Evolutionary conservation across 257 asterid species (phyloP).

Genomic region (Petunia axillaris): DNA sequence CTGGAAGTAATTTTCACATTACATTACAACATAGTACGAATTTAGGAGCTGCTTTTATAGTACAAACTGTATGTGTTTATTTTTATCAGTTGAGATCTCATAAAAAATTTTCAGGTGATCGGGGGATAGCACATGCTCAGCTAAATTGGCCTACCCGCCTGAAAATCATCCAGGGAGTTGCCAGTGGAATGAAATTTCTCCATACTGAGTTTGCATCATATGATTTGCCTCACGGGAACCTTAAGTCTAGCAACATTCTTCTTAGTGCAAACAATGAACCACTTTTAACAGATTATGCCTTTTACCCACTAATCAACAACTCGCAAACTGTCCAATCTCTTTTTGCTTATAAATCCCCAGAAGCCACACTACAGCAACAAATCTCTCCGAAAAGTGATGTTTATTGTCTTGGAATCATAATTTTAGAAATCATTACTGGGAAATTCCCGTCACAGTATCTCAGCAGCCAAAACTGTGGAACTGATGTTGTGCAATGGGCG

Average conservation of each 20-base stretch:
- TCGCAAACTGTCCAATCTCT: slow-evolving; percentile 56
- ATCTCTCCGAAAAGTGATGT: slow-evolving; percentile 83
- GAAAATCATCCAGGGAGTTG: slow-evolving; percentile 77
- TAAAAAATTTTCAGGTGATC: slow-evolving; percentile 60
- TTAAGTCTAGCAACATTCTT: slow-evolving; percentile 88
- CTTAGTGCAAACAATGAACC: slow-evolving; percentile 61
- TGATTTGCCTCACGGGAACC: slow-evolving; percentile 88
- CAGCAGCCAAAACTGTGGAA: slow-evolving; percentile 79
- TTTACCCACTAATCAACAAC: slow-evolving; percentile 59
- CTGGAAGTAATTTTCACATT: neutral
- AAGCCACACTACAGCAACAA: slow-evolving; percentile 56
- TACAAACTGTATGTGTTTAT: neutral
- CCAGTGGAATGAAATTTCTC: slow-evolving; percentile 79
- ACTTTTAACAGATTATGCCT: slow-evolving; percentile 76
- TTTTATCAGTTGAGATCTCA: neutral
- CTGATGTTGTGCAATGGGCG: slow-evolving; percentile 75
- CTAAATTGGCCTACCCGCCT: slow-evolving; percentile 69
- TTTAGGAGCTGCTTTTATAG: neutral
- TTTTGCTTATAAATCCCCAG: slow-evolving; percentile 67
- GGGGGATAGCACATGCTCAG: slow-evolving; percentile 61
- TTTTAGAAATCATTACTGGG: slow-evolving; percentile 76
- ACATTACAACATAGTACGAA: neutral
- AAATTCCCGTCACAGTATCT: slow-evolving; percentile 84
- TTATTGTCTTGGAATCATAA: slow-evolving; percentile 71
- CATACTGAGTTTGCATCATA: slow-evolving; percentile 63